Conservation (phyloP, 257 asterid species). For the Nicotiana benthamiana region DNA sequence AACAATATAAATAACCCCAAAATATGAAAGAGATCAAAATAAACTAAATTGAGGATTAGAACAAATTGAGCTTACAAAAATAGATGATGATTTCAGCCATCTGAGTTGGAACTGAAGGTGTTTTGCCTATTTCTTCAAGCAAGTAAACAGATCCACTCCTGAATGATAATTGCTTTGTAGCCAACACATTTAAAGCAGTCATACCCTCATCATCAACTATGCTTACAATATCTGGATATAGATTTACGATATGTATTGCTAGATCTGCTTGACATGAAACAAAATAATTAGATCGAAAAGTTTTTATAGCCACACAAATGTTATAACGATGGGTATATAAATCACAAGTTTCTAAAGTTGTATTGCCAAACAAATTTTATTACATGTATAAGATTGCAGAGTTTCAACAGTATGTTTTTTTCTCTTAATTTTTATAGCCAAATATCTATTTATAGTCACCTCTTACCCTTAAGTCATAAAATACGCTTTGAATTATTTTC, state of each 20-base stretch:
- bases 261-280: neutral
- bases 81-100: neutral
- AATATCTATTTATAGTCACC: no score
- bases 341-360: no score
- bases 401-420: no score
- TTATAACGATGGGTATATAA: no score
- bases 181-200: constrained; percentile 12
- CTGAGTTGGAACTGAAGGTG: constrained; percentile 2
- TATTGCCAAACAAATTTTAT: no score
- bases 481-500: no score
- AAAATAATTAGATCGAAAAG: neutral
- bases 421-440: no score
- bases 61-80: neutral
- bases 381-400: no score
- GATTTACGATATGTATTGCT: neutral
- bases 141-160: constrained; percentile 5
- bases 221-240: constrained; percentile 2
- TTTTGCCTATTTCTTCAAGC: neutral
- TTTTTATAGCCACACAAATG: no score
- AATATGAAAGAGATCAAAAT: neutral
- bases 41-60: neutral
- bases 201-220: neutral
- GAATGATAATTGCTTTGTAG: neutral
- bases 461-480: no score
- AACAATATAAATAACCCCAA: neutral